Evolutionary conservation across 1,139 yeast genomes (phyloP).

Genomic region (Pichia terricola): DNA sequence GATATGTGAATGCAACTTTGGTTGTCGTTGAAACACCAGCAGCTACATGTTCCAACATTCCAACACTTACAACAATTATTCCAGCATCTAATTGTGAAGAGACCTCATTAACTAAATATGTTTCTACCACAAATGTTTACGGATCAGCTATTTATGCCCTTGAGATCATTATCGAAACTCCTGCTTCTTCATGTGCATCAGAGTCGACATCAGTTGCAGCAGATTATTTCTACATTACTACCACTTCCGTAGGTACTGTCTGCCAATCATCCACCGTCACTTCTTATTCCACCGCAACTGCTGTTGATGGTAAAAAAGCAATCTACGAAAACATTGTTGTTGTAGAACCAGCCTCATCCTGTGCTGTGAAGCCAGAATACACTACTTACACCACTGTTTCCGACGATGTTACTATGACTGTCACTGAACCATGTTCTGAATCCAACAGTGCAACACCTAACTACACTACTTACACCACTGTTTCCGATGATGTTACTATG

Average conservation of each 20-base stretch:
- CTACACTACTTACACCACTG: slow-evolving; percentile 1
- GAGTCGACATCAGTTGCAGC: neutral
- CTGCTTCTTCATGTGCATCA: neutral
- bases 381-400: neutral
- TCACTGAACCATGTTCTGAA: slow-evolving; percentile 2
- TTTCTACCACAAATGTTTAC: neutral
- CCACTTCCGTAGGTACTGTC: neutral
- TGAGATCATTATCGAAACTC: neutral
- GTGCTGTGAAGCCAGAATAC: neutral
- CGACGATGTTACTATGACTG: neutral
- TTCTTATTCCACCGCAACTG: neutral
- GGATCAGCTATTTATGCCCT: neutral
- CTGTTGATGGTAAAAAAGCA: neutral
- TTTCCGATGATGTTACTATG: slow-evolving; percentile 4
- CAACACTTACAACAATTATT: neutral
- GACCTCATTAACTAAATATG: neutral
- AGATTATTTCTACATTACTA: neutral
- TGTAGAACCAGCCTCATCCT: neutral
- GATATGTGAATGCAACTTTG: slow-evolving; percentile 5
- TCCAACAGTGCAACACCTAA: slow-evolving; percentile 3
- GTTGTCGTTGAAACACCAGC: slow-evolving; percentile 3
- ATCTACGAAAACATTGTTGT: neutral
- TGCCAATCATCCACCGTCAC: neutral
- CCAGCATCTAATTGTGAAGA: neutral
- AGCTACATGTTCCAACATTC: neutral